Conservation (phyloP, 2,329 filamentous ascomycete species). For the Thelonectria blattea region DNA sequence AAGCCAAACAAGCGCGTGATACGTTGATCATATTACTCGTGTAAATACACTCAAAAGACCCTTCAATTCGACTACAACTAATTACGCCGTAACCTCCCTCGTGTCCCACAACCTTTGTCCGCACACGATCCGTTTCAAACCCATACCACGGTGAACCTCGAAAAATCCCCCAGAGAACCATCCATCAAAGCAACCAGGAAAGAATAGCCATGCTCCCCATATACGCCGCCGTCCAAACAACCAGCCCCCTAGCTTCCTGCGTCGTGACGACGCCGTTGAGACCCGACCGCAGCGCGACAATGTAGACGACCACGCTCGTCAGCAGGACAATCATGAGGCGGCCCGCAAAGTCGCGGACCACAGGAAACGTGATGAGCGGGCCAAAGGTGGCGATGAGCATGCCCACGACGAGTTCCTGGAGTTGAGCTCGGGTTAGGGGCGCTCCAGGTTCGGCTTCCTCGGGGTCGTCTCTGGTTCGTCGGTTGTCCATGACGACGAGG, state of each 20-base stretch:
- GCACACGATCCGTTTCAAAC: not conserved
- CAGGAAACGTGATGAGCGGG: slow-evolving; percentile 63
- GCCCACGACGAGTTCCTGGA: slow-evolving; percentile 24
- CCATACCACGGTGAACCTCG: not conserved
- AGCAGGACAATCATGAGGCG: slow-evolving; percentile 64
- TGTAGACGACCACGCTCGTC: slow-evolving; percentile 53
- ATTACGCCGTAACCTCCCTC: too few relatives aligned
- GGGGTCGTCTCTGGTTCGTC: not conserved
- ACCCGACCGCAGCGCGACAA: slow-evolving; percentile 39
- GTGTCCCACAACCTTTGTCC: not conserved
- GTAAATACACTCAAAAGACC: too few relatives aligned
- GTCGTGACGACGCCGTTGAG: slow-evolving; percentile 23
- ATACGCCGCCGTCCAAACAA: slow-evolving; percentile 43
- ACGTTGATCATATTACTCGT: too few relatives aligned
- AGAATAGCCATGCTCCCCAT: slow-evolving; percentile 46
- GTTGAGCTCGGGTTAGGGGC: slow-evolving; percentile 1
- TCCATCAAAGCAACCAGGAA: slow-evolving; percentile 24
- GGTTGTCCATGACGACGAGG: slow-evolving; percentile 50
- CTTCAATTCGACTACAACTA: too few relatives aligned
- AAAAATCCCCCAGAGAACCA: not conserved
- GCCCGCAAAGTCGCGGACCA: slow-evolving; percentile 62
- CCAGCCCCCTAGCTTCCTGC: slow-evolving; percentile 27
- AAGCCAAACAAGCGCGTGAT: too few relatives aligned
- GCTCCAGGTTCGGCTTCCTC: not conserved
- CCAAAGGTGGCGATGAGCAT: slow-evolving; percentile 52